phyloP scores from a whole-genome alignment of 2,329 filamentous ascomycete species.

The Lachnellula suecica region DNA sequence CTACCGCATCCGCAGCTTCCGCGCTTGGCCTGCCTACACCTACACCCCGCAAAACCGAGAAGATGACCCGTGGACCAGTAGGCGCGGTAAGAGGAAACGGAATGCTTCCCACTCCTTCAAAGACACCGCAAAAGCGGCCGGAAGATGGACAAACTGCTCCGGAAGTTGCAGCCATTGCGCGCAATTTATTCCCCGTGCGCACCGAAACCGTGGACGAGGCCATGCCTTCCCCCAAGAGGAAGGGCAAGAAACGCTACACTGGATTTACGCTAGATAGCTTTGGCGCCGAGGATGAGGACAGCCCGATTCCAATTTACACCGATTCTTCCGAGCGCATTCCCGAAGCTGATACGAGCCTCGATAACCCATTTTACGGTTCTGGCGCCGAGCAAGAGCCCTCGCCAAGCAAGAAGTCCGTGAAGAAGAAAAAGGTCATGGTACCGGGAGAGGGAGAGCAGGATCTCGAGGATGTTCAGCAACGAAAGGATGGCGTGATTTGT shows the following conservation, averaged over 20 bases:
- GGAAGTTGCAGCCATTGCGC: constrained; percentile 54
- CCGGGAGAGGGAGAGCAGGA: constrained; percentile 49
- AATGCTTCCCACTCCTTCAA: constrained; percentile 76
- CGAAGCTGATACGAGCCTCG: constrained; percentile 59
- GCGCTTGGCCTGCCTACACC: constrained; percentile 26
- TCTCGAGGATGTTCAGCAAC: constrained; percentile 56
- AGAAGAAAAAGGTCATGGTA: constrained; percentile 51
- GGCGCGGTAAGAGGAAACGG: constrained; percentile 32
- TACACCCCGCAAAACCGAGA: constrained; percentile 18
- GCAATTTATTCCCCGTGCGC: constrained; percentile 57
- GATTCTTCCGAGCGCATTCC: constrained; percentile 79
- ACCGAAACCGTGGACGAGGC: constrained; percentile 48
- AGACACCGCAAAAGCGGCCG: constrained; percentile 65
- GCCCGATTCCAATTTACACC: constrained; percentile 70
- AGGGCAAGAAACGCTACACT: constrained; percentile 55
- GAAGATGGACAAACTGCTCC: constrained; percentile 43
- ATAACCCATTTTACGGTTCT: constrained; percentile 71
- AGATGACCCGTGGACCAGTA: constrained; percentile 21
- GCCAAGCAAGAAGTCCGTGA: constrained; percentile 50
- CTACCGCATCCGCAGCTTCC: constrained; percentile 41
- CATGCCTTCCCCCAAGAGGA: constrained; percentile 59
- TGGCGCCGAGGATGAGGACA: constrained; percentile 51
- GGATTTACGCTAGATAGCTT: constrained; percentile 59
- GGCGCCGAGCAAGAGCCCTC: constrained; percentile 38
- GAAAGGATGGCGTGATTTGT: constrained; percentile 72